phyloP scores from a whole-genome alignment of 2,329 filamentous ascomycete genomes.

The Zasmidium citrigriseum region DNA sequence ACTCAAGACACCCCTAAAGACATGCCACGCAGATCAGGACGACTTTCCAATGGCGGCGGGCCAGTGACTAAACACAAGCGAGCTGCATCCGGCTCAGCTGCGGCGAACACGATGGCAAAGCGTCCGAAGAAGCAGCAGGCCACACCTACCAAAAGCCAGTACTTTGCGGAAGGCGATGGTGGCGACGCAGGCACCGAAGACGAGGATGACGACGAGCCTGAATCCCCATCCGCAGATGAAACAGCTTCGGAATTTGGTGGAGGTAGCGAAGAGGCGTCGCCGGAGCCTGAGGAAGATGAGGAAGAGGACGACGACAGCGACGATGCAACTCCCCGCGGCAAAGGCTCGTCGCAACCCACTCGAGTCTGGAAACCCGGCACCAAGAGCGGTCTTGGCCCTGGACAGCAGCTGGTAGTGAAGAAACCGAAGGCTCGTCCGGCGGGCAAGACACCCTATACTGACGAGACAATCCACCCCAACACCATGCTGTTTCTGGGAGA shows the following conservation, averaged over 20 bases:
- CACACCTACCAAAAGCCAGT: conserved; percentile 53
- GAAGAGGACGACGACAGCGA: conserved; percentile 36
- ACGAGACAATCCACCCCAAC: conserved; percentile 63
- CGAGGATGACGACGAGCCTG: conserved; percentile 35
- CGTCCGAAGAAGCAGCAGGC: conserved; percentile 25
- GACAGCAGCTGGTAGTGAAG: conserved; percentile 62
- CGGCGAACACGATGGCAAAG: conserved; percentile 17
- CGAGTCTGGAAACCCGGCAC: conserved; percentile 60
- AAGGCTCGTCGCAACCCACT: conserved; percentile 29
- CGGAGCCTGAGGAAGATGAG: conserved; percentile 36
- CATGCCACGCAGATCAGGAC: conserved; percentile 32
- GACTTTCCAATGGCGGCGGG: conserved; percentile 20
- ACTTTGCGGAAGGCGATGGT: conserved; percentile 41
- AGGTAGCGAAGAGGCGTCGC: conserved; percentile 42
- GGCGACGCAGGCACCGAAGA: conserved; percentile 35
- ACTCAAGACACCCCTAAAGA: neutral
- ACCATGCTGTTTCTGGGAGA: conserved; percentile 63
- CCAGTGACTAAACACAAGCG: conserved; percentile 27
- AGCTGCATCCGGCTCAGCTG: conserved; percentile 21
- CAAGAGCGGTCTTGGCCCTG: conserved; percentile 57
- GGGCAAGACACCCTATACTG: conserved; percentile 59
- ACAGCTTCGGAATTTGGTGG: conserved; percentile 37
- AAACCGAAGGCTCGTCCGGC: conserved; percentile 63
- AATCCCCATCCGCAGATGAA: conserved; percentile 20
- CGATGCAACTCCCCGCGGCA: conserved; percentile 26